These are phyloP conservation scores for Persicaria tinctoria DNA, from an alignment of 148 eudicot species.

Conservation along the genomic window DNA sequence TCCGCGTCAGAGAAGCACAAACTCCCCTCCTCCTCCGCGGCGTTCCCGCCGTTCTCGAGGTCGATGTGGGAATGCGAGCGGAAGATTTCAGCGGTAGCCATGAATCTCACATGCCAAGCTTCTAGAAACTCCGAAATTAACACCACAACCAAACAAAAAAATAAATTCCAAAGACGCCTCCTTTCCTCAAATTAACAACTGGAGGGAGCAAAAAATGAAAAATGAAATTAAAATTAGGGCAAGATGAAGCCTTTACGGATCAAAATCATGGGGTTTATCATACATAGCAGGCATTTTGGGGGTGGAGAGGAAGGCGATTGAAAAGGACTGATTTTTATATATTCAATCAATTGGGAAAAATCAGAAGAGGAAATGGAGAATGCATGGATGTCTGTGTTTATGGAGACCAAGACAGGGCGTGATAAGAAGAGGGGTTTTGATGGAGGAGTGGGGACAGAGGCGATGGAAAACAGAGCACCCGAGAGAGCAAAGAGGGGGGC, in stretches of 20 bases:
- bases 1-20: slow-evolving; percentile 12
- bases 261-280: background rate
- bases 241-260: background rate
- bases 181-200: background rate
- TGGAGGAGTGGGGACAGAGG: background rate
- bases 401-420: slow-evolving; percentile 10
- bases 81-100: slow-evolving; percentile 6
- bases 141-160: slow-evolving; percentile 1
- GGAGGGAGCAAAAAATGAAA: too few species aligned
- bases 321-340: background rate
- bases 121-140: slow-evolving; percentile 17
- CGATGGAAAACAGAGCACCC: background rate
- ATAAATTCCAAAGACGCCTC: background rate
- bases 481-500: slow-evolving; percentile 3
- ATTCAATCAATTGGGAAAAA: background rate
- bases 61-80: slow-evolving; percentile 7
- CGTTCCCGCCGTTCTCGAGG: slow-evolving; percentile 6
- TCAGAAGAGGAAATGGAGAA: background rate
- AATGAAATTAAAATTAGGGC: too few species aligned
- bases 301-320: background rate
- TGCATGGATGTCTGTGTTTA: slow-evolving; percentile 23
- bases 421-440: slow-evolving; percentile 17
- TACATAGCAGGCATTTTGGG: background rate
- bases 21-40: slow-evolving; percentile 15
- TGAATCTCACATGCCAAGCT: slow-evolving; percentile 14